Conservation (phyloP, 2,329 filamentous ascomycete species). For the Colletotrichum australisinense region DNA sequence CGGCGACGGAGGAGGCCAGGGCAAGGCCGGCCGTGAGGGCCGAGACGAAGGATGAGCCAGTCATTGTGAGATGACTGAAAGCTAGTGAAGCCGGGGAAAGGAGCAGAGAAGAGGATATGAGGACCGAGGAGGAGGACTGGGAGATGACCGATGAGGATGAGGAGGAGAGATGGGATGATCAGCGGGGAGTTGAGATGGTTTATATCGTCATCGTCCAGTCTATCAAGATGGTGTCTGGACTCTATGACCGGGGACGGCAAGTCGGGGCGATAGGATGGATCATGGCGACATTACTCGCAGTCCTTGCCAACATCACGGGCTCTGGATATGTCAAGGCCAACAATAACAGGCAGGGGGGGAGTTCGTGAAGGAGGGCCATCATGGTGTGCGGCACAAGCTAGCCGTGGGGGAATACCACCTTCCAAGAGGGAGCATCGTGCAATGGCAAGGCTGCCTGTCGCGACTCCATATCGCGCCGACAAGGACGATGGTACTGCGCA, state of each 20-base stretch:
- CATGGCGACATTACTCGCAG: background rate
- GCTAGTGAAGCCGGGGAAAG: background rate
- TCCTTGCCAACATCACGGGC: conserved; percentile 7
- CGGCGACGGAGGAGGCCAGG: conserved; percentile 39
- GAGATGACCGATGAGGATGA: conserved; percentile 15
- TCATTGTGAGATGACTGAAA: conserved; percentile 17
- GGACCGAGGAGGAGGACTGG: conserved; percentile 9
- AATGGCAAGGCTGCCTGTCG: conserved; percentile 21
- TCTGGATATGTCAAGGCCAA: background rate
- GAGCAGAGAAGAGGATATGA: background rate
- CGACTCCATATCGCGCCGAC: conserved; percentile 1
- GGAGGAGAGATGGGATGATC: background rate
- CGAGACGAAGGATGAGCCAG: conserved; percentile 20
- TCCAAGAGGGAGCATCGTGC: conserved; percentile 32
- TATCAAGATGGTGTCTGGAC: background rate
- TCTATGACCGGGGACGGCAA: background rate
- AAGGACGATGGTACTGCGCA: background rate
- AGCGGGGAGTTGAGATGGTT: conserved; percentile 11
- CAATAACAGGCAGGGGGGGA: background rate
- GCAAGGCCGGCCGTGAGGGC: conserved; percentile 33
- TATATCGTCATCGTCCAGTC: conserved; percentile 28
- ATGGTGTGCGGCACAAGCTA: conserved; percentile 25
- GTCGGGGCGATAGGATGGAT: background rate
- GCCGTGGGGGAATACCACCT: conserved; percentile 31
- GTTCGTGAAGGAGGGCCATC: background rate